Evolutionary conservation across 1,284 basidiomycete genomes (phyloP).

Genomic region (Thecaphora thlaspeos): DNA sequence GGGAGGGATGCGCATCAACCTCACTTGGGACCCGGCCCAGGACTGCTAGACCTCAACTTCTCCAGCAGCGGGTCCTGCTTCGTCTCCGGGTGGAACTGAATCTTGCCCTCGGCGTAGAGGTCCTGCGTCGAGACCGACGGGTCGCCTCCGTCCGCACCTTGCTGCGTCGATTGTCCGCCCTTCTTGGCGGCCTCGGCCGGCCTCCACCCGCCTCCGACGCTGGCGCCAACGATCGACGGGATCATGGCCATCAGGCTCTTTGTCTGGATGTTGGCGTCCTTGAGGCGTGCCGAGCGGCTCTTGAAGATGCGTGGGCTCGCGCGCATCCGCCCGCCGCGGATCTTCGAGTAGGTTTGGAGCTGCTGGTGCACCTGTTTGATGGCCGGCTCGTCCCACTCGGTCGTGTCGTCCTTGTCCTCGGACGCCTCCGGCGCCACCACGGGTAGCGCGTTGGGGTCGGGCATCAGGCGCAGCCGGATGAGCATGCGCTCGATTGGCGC

Average conservation of each 20-base stretch:
- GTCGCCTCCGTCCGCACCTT: constrained; percentile 11
- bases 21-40: no score
- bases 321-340: constrained; percentile 71
- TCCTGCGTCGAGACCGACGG: constrained; percentile 22
- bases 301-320: constrained; percentile 60
- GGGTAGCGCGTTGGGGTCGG: constrained; percentile 70
- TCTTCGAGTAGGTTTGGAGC: constrained; percentile 40
- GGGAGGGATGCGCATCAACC: no score
- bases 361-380: constrained; percentile 62
- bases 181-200: constrained; percentile 57
- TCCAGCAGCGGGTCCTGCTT: constrained; percentile 58
- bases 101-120: constrained; percentile 64
- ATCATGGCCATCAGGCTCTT: constrained; percentile 71
- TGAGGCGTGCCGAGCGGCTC: constrained; percentile 47
- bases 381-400: constrained; percentile 75
- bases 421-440: constrained; percentile 48
- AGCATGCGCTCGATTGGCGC: constrained; percentile 74
- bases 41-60: not conserved
- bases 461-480: constrained; percentile 68
- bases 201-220: constrained; percentile 48
- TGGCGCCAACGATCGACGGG: constrained; percentile 48
- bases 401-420: constrained; percentile 62
- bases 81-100: constrained; percentile 84
- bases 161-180: constrained; percentile 2
- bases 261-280: constrained; percentile 57